Base-by-base conservation (phyloP, 2,329 filamentous ascomycete species). In the Xylariaceae sp. region DNA sequence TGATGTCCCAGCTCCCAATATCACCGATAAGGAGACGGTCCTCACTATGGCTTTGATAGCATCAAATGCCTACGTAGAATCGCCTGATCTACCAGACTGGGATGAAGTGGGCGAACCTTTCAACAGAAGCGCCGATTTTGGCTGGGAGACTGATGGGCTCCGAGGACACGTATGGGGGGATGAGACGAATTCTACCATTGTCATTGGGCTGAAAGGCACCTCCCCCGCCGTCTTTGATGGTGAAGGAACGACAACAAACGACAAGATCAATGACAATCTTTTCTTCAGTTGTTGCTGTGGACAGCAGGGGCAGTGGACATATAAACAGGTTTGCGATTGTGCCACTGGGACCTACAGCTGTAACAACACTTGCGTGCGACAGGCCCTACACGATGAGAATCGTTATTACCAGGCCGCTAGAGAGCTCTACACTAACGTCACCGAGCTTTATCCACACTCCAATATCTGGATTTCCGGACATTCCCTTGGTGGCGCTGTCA, bases 241-340 rank as follows among this genome's bases (percentile, higher is more conserved):
- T n/a, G 90, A 94, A 33, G 94, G 93, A 48, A 98, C 95, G 1
- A 98, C 94, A 0, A 96, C 92, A 23, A 96, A 96, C 66, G 95
- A 99, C 77, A 99, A 99, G 78, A 81, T 93, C 69, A 99, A 98
- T 73, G 95, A 99, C 75, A 99, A 99, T 71, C 81, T 99, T 8
- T 96, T 96, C 75, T 97, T 97, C 77, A 96, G 93, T 71, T 99
- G 95, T 77, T 99, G 95, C 75, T 99, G 95, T 75, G 95, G 87
- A 3, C 92, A 97, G 75, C 93, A 96, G 67, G 92, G 93, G 0
- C 91, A 92, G 63, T 92, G 88, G 77, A 86, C 92, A 14, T 97
- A 92, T 88, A 88, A 90, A 59, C 89, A 96, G 71, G 92, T 96
- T 53, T 99, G 95, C 75, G 90, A 96, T 73, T 99, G 95, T 72